Percentiles rank a stretch among this genome's conserved stretches.
These are phyloP conservation scores for Rubroshorea leprosula DNA, from an alignment of 345 rosid species.

Conservation along the genomic window DNA sequence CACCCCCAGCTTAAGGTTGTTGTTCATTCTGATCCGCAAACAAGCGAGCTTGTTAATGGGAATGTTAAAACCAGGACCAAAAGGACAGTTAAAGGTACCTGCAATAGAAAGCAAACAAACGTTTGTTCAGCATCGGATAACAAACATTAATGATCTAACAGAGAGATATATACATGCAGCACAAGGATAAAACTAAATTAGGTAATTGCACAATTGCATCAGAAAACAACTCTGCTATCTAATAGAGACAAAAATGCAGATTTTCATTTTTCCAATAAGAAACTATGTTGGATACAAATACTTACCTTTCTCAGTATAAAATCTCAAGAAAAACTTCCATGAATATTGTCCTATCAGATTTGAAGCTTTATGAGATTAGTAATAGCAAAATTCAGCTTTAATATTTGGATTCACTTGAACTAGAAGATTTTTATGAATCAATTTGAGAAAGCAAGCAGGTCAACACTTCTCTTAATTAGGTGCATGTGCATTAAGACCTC, in stretches of 20 bases:
- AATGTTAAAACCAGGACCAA: not conserved
- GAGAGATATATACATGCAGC: not conserved
- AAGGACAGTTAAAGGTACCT: constrained; percentile 24
- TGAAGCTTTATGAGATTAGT: not conserved
- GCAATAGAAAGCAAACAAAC: constrained; percentile 25
- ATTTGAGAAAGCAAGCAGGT: constrained; percentile 14
- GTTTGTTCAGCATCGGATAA: constrained; percentile 1
- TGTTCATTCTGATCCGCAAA: constrained; percentile 39
- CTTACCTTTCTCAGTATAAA: no score
- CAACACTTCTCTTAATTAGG: constrained; percentile 17
- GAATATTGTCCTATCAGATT: not conserved
- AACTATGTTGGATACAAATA: not conserved
- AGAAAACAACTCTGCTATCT: not conserved
- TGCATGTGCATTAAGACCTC: constrained; percentile 16
- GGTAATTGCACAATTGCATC: not conserved
- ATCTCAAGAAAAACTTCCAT: no score
- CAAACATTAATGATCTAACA: not conserved
- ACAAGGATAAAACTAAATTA: not conserved
- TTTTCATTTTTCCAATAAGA: not conserved
- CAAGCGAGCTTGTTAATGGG: constrained; percentile 15
- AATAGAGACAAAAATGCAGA: not conserved
- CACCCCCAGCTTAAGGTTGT: constrained; percentile 78
- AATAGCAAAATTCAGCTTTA: not conserved
- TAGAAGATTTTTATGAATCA: not conserved
- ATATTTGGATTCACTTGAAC: constrained; percentile 4